These are phyloP conservation scores for Suhomyces yuchorum DNA, from an alignment of 1,139 yeast genomes.

Conservation along the genomic window DNA sequence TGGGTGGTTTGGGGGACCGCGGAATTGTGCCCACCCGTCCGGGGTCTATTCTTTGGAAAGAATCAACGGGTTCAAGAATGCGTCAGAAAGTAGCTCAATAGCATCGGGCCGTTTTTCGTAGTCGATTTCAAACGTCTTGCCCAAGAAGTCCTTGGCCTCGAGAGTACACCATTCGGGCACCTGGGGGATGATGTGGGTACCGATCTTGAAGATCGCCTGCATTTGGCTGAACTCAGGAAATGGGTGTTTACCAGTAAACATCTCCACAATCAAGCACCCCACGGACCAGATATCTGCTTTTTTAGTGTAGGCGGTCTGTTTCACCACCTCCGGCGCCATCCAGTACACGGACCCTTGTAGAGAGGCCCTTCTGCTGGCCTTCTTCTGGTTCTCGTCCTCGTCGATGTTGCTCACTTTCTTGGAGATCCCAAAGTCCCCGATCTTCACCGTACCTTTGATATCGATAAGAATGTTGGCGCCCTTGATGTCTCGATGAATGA, in stretches of 20 bases:
- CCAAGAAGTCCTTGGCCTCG: slow-evolving; percentile 68
- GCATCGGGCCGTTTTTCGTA: slow-evolving; percentile 76
- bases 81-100: slow-evolving; percentile 62
- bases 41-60: slow-evolving; percentile 41
- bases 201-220: slow-evolving; percentile 94
- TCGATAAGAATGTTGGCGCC: slow-evolving; percentile 92
- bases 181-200: slow-evolving; percentile 75
- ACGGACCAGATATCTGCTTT: slow-evolving; percentile 96
- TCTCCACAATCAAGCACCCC: slow-evolving; percentile 87
- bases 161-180: slow-evolving; percentile 76
- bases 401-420: slow-evolving; percentile 58
- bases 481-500: slow-evolving; percentile 88
- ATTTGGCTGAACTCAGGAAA: slow-evolving; percentile 91
- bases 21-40: too few relatives aligned
- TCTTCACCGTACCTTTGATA: slow-evolving; percentile 86
- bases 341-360: slow-evolving; percentile 93
- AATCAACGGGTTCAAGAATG: slow-evolving; percentile 56
- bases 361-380: slow-evolving; percentile 67
- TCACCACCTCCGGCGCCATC: slow-evolving; percentile 99
- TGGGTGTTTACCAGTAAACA: slow-evolving; percentile 94
- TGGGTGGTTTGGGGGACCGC: too few relatives aligned
- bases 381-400: slow-evolving; percentile 25
- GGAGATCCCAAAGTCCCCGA: slow-evolving; percentile 93
- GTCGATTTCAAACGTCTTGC: slow-evolving; percentile 72
- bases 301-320: slow-evolving; percentile 83